A percentile compares a stretch with the other conserved stretches of the same genome.
Evolutionary conservation across 352 stramenopile species (phyloP).

Genomic region (Blastocystis sp.): DNA sequence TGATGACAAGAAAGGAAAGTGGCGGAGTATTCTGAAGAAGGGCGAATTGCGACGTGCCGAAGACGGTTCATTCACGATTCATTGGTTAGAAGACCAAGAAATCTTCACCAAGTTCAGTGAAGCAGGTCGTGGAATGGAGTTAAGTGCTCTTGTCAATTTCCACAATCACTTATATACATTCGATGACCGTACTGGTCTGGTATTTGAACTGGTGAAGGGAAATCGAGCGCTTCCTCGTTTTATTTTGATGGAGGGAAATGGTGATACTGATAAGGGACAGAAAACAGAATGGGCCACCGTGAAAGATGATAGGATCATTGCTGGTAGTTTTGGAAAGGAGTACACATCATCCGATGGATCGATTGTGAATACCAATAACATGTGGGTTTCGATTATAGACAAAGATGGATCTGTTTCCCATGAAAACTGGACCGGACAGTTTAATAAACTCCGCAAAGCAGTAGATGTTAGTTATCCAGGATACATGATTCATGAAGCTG

Average conservation of each 20-base stretch:
- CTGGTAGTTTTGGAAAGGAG: conserved; percentile 88
- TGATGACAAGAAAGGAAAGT: conserved; percentile 79
- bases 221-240: conserved; percentile 80
- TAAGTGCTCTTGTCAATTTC: conserved; percentile 83
- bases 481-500: conserved; percentile 94
- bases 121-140: conserved; percentile 85
- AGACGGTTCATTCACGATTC: conserved; percentile 67
- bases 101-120: conserved; percentile 79
- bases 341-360: conserved; percentile 80
- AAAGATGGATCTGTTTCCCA: conserved; percentile 72
- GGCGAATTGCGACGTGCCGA: conserved; percentile 76
- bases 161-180: conserved; percentile 83
- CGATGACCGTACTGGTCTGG: conserved; percentile 92
- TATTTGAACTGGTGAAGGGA: conserved; percentile 86
- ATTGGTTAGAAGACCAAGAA: conserved; percentile 66
- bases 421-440: conserved; percentile 86
- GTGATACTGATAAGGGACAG: conserved; percentile 89
- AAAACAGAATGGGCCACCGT: conserved; percentile 97
- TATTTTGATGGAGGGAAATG: conserved; percentile 91
- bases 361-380: conserved; percentile 87
- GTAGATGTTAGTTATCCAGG: conserved; percentile 79
- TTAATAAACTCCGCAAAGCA: conserved; percentile 81
- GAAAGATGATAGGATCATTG: conserved; percentile 91
- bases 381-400: conserved; percentile 88
- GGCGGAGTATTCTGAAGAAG: conserved; percentile 81